Conservation (phyloP, 805 yeast genomes). For the Pichia eremophila region DNA sequence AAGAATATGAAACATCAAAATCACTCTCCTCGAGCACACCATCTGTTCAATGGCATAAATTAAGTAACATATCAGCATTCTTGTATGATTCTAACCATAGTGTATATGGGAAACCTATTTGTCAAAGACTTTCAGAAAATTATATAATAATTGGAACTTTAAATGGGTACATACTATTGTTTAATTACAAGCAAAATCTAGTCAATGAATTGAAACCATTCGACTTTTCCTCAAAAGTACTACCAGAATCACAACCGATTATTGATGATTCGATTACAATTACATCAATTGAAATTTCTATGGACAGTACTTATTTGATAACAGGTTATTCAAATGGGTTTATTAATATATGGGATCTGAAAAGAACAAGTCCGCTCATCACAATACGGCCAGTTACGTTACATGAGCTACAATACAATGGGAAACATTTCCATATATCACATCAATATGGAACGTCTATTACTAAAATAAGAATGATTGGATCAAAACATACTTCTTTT, state of each 20-base stretch:
- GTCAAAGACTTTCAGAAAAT: conserved; percentile 32
- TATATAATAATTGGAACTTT: conserved; percentile 60
- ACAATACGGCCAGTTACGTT: conserved; percentile 23
- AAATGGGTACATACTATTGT: conserved; percentile 55
- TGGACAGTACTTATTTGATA: conserved; percentile 61
- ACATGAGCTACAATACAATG: conserved; percentile 12
- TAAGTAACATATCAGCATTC: conserved; percentile 17
- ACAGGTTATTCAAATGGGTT: conserved; percentile 62
- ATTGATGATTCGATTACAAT: conserved; percentile 34
- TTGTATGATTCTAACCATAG: conserved; percentile 11
- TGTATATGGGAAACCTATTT: conserved; percentile 29
- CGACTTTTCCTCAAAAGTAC: conserved; percentile 10
- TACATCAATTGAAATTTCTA: conserved; percentile 47
- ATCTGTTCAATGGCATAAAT: conserved; percentile 21
- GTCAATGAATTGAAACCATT: conserved; percentile 31
- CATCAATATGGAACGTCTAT: conserved; percentile 33
- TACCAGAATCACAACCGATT: too few relatives aligned
- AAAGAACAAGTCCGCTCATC: conserved; percentile 23
- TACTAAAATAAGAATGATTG: conserved; percentile 37
- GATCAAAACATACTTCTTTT: conserved; percentile 45
- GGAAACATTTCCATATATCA: conserved; percentile 17
- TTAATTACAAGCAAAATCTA: conserved; percentile 58
- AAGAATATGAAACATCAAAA: background rate
- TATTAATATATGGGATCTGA: conserved; percentile 60
- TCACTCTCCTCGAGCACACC: background rate